phyloP scores from a whole-genome alignment of 345 rosid genomes.

The Eucalyptus guilfoylei region DNA sequence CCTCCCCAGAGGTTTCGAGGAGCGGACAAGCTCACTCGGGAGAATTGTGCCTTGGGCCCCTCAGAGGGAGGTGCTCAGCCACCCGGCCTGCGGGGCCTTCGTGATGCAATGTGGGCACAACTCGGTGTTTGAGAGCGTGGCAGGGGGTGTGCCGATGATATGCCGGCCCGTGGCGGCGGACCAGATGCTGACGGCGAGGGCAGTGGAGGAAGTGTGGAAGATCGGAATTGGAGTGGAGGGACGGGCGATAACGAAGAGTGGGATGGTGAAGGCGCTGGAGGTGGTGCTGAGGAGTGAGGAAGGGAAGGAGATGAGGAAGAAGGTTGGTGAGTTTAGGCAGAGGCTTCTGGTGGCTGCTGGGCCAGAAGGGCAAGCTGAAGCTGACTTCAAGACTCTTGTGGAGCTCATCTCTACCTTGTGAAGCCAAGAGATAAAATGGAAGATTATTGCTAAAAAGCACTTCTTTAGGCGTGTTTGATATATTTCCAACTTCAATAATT shows the following conservation, averaged over 20 bases:
- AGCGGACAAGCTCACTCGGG: slow-evolving; percentile 20
- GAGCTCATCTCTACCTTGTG: background rate
- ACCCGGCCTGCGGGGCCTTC: slow-evolving; percentile 20
- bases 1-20: slow-evolving; percentile 8
- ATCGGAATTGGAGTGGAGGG: slow-evolving; percentile 27
- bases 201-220: slow-evolving; percentile 38
- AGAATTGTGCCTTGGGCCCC: slow-evolving; percentile 52
- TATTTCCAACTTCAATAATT: background rate
- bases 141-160: slow-evolving; percentile 47
- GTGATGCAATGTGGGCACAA: slow-evolving; percentile 46
- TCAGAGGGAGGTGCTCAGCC: slow-evolving; percentile 28
- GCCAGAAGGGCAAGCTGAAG: slow-evolving; percentile 2
- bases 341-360: slow-evolving; percentile 11
- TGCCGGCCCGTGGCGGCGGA: slow-evolving; percentile 49
- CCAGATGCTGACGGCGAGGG: slow-evolving; percentile 25
- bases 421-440: background rate
- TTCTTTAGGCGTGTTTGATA: background rate
- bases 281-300: slow-evolving; percentile 13
- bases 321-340: slow-evolving; percentile 1
- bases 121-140: slow-evolving; percentile 38
- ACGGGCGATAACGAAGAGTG: slow-evolving; percentile 9
- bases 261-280: slow-evolving; percentile 20
- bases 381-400: slow-evolving; percentile 4
- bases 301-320: slow-evolving; percentile 26
- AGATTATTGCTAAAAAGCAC: background rate